Evolutionary conservation across 2,329 filamentous ascomycete genomes (phyloP).

Genomic region (Fusarium domesticum): DNA sequence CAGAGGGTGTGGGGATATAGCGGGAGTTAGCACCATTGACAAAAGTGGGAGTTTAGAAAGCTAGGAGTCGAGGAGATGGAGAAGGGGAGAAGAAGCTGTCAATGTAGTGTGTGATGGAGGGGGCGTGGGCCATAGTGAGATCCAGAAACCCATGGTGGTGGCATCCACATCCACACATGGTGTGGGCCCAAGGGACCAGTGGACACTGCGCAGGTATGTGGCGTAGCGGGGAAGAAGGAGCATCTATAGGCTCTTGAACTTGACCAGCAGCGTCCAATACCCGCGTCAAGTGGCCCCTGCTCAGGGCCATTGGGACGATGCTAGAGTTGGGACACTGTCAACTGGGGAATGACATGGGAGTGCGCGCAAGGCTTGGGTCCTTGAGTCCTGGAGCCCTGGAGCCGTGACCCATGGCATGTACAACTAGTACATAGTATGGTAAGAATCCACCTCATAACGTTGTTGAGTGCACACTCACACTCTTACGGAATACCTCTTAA

Average conservation of each 20-base stretch:
- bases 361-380: no score
- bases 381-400: slow-evolving; percentile 1
- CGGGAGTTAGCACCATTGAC: slow-evolving; percentile 32
- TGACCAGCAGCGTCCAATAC: slow-evolving; percentile 21
- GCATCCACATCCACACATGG: slow-evolving; percentile 7
- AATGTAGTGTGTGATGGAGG: slow-evolving; percentile 13
- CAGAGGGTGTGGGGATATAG: slow-evolving; percentile 20
- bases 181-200: slow-evolving; percentile 25
- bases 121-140: slow-evolving; percentile 17
- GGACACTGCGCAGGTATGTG: slow-evolving; percentile 28
- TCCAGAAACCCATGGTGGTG: slow-evolving; percentile 13
- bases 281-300: slow-evolving; percentile 20
- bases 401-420: not conserved
- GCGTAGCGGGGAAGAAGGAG: slow-evolving; percentile 32
- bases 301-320: slow-evolving; percentile 12
- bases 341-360: slow-evolving; percentile 16
- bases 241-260: slow-evolving; percentile 30
- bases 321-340: slow-evolving; percentile 9
- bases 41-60: no score
- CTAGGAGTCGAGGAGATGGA: no score
- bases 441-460: slow-evolving; percentile 15
- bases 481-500: no score
- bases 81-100: slow-evolving; percentile 11
- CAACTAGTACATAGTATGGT: slow-evolving; percentile 6
- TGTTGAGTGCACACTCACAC: slow-evolving; percentile 20